Conservation (phyloP, 306 rosid species). For the Spatholobus suberectus region DNA sequence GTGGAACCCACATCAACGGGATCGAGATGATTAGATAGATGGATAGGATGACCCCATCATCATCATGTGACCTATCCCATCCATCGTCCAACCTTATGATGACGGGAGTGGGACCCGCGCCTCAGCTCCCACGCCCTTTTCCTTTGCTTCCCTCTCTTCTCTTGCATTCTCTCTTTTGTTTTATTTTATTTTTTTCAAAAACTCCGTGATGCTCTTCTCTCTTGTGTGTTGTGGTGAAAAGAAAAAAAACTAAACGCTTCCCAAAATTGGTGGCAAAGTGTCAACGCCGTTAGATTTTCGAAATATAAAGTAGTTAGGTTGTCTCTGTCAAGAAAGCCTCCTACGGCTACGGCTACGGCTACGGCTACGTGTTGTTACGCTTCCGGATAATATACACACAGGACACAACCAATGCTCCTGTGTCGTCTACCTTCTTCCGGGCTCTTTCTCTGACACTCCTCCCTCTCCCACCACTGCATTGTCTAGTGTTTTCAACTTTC, state of each 20-base stretch:
- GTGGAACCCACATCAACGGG: slow-evolving; percentile 31
- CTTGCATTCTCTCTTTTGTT: too few species aligned
- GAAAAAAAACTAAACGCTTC: slow-evolving; percentile 41
- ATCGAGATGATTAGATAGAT: slow-evolving; percentile 36
- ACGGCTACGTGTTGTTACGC: too few species aligned
- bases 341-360: not conserved
- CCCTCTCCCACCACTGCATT: too few species aligned
- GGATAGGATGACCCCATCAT: slow-evolving; percentile 43
- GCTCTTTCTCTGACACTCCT: slow-evolving; percentile 7
- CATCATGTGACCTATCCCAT: too few species aligned
- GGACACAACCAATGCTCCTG: not conserved
- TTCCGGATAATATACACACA: slow-evolving; percentile 4
- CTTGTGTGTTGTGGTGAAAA: not conserved
- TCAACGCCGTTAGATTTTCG: slow-evolving; percentile 66
- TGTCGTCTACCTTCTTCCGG: not conserved
- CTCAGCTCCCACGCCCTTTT: not conserved
- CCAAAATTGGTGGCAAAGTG: slow-evolving; percentile 53
- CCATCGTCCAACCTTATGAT: slow-evolving; percentile 6
- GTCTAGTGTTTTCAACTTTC: too few species aligned
- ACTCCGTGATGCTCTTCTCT: not conserved
- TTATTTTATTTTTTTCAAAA: too few species aligned
- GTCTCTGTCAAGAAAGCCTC: slow-evolving; percentile 54
- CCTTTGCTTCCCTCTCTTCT: not conserved
- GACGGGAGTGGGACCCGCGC: slow-evolving; percentile 25
- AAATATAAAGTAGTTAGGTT: slow-evolving; percentile 46